These are phyloP conservation scores for Torulaspora microellipsoides DNA, from an alignment of 805 yeast species.

Conservation along the genomic window DNA sequence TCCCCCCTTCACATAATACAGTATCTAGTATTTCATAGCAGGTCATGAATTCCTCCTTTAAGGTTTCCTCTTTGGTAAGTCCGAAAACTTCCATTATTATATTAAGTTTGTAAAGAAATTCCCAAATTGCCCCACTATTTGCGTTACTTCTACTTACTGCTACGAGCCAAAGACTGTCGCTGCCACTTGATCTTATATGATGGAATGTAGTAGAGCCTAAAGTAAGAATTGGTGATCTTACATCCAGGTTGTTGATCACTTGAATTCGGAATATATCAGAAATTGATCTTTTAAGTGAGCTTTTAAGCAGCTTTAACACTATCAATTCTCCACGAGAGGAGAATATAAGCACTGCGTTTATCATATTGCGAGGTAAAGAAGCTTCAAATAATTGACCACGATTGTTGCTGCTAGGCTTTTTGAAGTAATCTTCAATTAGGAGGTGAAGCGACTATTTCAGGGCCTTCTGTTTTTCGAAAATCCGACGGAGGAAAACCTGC, in stretches of 20 bases:
- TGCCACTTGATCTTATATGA: constrained; percentile 54
- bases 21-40: constrained; percentile 79
- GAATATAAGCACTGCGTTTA: constrained; percentile 75
- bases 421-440: too few relatives aligned
- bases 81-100: constrained; percentile 45
- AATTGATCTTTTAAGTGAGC: constrained; percentile 71
- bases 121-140: constrained; percentile 76
- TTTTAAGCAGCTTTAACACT: constrained; percentile 66
- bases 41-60: constrained; percentile 61
- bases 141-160: constrained; percentile 87
- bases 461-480: too few relatives aligned
- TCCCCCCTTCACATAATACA: constrained; percentile 38
- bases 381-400: too few relatives aligned
- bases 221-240: constrained; percentile 71
- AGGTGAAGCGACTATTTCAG: too few relatives aligned
- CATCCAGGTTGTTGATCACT: constrained; percentile 58
- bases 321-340: constrained; percentile 80
- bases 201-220: constrained; percentile 90
- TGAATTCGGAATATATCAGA: constrained; percentile 90
- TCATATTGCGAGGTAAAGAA: constrained; percentile 43
- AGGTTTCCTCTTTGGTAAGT: constrained; percentile 39
- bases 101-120: constrained; percentile 64
- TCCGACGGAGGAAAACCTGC: too few relatives aligned
- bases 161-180: constrained; percentile 64
- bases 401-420: too few relatives aligned